Evolutionary conservation across 305 asterid genomes (phyloP).

Genomic region (Fraxinus greggii): DNA sequence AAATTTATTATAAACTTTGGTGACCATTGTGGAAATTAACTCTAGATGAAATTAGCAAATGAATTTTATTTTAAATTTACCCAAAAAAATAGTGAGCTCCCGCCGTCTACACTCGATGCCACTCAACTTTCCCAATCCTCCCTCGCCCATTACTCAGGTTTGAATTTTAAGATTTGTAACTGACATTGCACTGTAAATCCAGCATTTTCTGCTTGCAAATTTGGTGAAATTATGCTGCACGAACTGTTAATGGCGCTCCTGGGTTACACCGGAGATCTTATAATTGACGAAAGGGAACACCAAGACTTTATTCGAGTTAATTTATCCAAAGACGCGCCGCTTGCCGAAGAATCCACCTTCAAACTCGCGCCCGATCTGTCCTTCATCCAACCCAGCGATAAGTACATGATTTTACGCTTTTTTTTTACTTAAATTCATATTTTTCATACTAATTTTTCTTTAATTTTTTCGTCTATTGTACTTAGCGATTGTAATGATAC

Average conservation of each 20-base stretch:
- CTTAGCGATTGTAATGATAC: background rate
- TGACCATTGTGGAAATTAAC: background rate
- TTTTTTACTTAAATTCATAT: background rate
- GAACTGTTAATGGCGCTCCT: constrained; percentile 78
- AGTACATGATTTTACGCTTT: constrained; percentile 33
- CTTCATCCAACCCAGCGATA: constrained; percentile 81
- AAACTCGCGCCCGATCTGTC: constrained; percentile 85
- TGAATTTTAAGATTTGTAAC: background rate
- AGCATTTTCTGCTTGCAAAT: background rate
- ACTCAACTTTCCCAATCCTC: background rate
- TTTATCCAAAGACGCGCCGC: constrained; percentile 61
- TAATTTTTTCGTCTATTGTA: background rate
- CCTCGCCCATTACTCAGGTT: background rate
- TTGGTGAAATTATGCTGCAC: constrained; percentile 61
- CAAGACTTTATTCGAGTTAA: constrained; percentile 44
- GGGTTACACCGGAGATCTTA: constrained; percentile 98
- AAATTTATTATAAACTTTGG: background rate
- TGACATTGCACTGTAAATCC: background rate
- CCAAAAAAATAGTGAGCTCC: background rate
- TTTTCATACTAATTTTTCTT: background rate
- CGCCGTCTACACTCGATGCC: background rate
- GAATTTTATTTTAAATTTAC: background rate
- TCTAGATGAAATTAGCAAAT: background rate
- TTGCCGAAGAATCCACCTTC: constrained; percentile 71
- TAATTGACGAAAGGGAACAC: constrained; percentile 73